These are phyloP conservation scores for Auxenochlorella pyrenoidosa DNA, from an alignment of 139 green algal species.

Conservation along the genomic window DNA sequence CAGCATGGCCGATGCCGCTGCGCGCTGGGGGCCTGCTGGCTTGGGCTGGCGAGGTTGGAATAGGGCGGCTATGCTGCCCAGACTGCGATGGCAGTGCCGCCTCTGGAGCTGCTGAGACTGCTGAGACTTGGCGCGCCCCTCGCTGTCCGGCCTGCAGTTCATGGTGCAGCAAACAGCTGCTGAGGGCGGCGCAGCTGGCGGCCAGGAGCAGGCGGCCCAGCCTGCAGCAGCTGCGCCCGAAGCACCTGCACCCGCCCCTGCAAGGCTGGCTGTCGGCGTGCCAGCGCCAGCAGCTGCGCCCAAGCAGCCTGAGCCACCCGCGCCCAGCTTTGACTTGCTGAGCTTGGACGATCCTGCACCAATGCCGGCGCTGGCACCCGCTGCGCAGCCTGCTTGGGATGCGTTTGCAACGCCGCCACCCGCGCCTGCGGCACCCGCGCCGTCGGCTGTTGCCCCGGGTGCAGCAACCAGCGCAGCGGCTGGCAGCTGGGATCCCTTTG, in stretches of 20 bases:
- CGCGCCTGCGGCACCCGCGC: neutral
- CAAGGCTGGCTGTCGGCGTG: neutral
- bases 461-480: neutral
- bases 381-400: slow-evolving; percentile 14
- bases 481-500: neutral
- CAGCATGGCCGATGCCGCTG: neutral
- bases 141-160: slow-evolving; percentile 8
- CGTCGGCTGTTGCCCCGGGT: neutral
- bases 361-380: neutral
- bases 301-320: neutral
- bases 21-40: neutral
- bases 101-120: too few species aligned
- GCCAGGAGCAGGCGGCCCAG: neutral
- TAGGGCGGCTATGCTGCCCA: too few species aligned
- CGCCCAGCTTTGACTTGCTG: slow-evolving; percentile 29
- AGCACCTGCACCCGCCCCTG: neutral
- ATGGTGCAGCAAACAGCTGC: slow-evolving; percentile 12
- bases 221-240: neutral
- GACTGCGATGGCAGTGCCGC: neutral
- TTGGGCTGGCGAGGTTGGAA: neutral
- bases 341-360: slow-evolving; percentile 30
- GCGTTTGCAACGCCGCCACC: neutral
- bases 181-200: neutral
- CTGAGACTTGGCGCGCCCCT: too few species aligned
- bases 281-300: neutral